Percentiles rank a stretch among this genome's conserved stretches.
These are phyloP conservation scores for Myriosclerotinia curreyana DNA, from an alignment of 2,329 filamentous ascomycete species.

Conservation along the genomic window DNA sequence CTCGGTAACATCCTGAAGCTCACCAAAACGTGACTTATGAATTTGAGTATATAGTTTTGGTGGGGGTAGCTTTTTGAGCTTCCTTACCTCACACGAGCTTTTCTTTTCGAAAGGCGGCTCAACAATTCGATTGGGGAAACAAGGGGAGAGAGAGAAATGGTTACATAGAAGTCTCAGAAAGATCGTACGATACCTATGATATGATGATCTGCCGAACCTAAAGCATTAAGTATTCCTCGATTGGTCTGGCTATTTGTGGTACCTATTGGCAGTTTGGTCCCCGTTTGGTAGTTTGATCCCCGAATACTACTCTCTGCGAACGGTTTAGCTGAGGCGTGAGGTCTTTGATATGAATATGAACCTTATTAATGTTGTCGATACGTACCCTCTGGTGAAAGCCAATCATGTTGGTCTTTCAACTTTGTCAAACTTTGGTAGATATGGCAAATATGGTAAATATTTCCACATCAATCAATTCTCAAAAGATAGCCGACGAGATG, in stretches of 20 bases:
- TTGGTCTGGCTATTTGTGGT: slow-evolving; percentile 2
- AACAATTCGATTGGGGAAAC: too few species aligned
- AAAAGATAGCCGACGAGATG: neutral
- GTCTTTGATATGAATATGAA: neutral
- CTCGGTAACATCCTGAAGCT: neutral
- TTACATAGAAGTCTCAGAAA: too few species aligned
- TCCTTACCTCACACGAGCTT: too few species aligned
- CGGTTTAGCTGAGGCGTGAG: neutral
- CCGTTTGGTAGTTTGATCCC: slow-evolving; percentile 19
- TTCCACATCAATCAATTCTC: neutral
- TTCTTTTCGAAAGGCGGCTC: too few species aligned
- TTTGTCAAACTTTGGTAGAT: neutral
- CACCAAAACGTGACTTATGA: neutral
- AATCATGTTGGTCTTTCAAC: neutral
- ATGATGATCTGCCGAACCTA: neutral
- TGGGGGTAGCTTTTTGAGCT: too few species aligned
- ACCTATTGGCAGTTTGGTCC: slow-evolving; percentile 18
- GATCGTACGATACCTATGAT: too few species aligned
- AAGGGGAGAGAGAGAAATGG: too few species aligned
- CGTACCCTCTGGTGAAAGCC: neutral
- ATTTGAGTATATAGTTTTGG: neutral
- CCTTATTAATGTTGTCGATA: neutral
- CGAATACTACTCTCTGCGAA: slow-evolving; percentile 5
- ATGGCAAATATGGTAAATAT: neutral
- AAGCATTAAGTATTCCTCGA: neutral